Evolutionary conservation across 1,284 basidiomycete species (phyloP), one percentile per base, ranked within the genome.

Genomic region (Coniferiporia sulphurascens): DNA sequence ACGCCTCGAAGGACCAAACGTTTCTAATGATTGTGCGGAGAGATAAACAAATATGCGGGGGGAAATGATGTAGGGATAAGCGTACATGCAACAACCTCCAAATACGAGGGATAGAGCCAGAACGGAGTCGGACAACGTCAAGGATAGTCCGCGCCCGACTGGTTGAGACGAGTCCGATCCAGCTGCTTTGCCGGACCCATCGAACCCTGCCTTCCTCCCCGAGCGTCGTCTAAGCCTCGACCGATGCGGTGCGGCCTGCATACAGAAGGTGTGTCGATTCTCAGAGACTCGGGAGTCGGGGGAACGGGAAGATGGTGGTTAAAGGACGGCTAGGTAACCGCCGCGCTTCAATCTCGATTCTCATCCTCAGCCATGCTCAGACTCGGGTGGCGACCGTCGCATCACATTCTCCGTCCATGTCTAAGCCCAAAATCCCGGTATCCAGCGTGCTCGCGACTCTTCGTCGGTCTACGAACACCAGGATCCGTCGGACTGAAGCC

Each of bases 31-130:
- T 12, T 22, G 15, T 4, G 45, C 4, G 7, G 19, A 35, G n/a
- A 43, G 38, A 17, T 21, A 32, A 38, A 12, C 4, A 32, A 13
- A n/a, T n/a, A n/a, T n/a, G 36, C n/a, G 17, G 36, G 45, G 13
- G 32, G 12, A 36, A n/a, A 32, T 52, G 44, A 17, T 12, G 4
- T 17, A 17, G 13, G 49, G 12, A 21, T 17, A 13, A 27, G 78
- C 84, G 59, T 73, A 87, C 87, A 86, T 78, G 80, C 91, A 93
- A 66, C 91, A 93, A 8, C 90, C 90, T 48, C 90, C 90, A 65
- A 92, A 81, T 3, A 92, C 84, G 61, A 89, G 76, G 10, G 78
- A 77, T 15, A 87, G 66, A 49, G 78, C 72, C 54, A 77, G 35
- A 36, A 59, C 17, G 41, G 64, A 50, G 52, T 65, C 64, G 7